Conservation (phyloP, 495 filamentous ascomycete genomes). For the Hypomontagnella submonticulosa region DNA sequence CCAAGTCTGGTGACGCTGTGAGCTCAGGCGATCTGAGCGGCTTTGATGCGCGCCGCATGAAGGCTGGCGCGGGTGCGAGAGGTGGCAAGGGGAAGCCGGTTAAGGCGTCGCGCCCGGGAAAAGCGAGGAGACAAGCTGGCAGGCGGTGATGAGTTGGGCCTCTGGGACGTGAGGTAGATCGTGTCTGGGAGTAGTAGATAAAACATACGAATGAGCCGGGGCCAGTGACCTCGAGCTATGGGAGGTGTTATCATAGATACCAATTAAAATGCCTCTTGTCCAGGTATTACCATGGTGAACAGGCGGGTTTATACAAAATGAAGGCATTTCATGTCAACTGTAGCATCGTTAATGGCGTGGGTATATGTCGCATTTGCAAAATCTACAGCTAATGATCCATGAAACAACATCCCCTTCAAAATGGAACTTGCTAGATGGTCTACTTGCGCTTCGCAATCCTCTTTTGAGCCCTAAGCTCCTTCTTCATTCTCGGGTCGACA, state of each 20-base stretch:
- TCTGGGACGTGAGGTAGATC: too few relatives aligned
- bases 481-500: constrained; percentile 96
- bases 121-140: constrained; percentile 54
- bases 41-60: constrained; percentile 88
- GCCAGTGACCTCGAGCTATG: not conserved
- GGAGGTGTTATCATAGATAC: constrained; percentile 22
- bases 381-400: not conserved
- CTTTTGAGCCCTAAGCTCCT: constrained; percentile 94
- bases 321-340: constrained; percentile 2
- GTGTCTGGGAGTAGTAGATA: too few relatives aligned
- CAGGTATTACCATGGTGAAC: constrained; percentile 6
- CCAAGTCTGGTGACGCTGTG: constrained; percentile 87
- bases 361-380: constrained; percentile 18
- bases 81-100: constrained; percentile 34
- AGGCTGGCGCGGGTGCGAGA: constrained; percentile 52
- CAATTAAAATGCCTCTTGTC: constrained; percentile 20
- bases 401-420: not conserved
- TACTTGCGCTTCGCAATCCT: constrained; percentile 64
- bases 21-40: constrained; percentile 80
- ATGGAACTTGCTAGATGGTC: not conserved
- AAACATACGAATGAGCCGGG: too few relatives aligned
- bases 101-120: constrained; percentile 46
- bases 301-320: constrained; percentile 12
- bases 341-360: not conserved
- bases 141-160: constrained; percentile 31